Base-by-base conservation (phyloP, 345 rosid species). In the Eucalyptus grandis region DNA sequence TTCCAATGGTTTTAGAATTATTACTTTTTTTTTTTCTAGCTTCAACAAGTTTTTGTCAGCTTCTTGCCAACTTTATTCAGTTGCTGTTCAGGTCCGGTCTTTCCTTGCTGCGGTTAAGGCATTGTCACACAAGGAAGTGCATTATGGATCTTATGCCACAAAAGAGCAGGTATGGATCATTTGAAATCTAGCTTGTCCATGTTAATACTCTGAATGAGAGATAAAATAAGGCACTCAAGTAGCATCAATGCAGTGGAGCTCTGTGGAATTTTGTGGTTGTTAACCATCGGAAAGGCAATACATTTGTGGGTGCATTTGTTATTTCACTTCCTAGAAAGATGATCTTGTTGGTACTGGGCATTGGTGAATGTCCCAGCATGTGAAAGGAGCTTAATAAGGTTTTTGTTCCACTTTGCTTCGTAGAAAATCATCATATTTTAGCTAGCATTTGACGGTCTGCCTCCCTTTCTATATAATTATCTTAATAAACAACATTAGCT, bases 141-240 rank as follows among this genome's bases (percentile, higher is more conserved):
- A 94, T 88, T 94, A 94, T 88, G 97, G 96, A 80, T 90, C 93
- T 47, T 89, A 93, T 91, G 96, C 97, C 62, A 93, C 95, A 30
- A 89, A 89, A 13, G 97, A 95, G 82, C 96, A 95, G 94, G 97
- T 95, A 85, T 9, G 51, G 47, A n/a, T 40, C 21, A 53, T 21
- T 40, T 40, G 85, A 77, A 77, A 40, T 40, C 47, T 77, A 37
- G 7, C 24, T 9, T 69, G 24, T 69, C 83, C 83, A 77, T 77
- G 83, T 77, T 77, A 77, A 77, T 77, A 37, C 30, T 40, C 47
- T 77, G 15, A 77, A 77, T 40, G 44, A 1, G 85, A 40, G 47
- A 77, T 40, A 40, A 77, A 37, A 37, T 77, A 37, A 22, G 21
- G 27, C 30, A 26, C 85, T 77, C 2, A 0, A 40, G 85, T 77